Evolutionary conservation across 2,329 filamentous ascomycete genomes (phyloP).

Genomic region (Xylaria sp.): DNA sequence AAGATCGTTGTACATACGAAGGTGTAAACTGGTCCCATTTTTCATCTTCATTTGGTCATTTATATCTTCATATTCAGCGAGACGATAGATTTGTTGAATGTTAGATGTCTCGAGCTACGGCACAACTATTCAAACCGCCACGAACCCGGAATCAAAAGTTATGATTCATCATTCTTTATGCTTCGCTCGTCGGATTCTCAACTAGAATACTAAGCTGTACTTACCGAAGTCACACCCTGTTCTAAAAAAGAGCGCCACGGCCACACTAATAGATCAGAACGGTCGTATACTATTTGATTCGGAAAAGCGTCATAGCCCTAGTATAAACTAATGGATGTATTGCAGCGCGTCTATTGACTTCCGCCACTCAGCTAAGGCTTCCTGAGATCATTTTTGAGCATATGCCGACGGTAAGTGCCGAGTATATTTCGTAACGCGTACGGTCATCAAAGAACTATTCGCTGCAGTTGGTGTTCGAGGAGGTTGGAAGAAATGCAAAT

Average conservation of each 20-base stretch:
- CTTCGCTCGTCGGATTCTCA: neutral
- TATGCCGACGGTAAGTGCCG: constrained; percentile 39
- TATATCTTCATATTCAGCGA: constrained; percentile 1
- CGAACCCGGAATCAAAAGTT: neutral
- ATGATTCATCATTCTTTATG: neutral
- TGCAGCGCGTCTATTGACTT: constrained; percentile 14
- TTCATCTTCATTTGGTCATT: neutral
- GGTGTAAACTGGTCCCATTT: neutral
- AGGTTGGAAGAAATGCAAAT: constrained; percentile 29
- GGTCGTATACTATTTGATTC: constrained; percentile 21
- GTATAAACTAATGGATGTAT: constrained; percentile 20
- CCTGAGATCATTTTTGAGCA: constrained; percentile 9
- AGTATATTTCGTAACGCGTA: constrained; percentile 11
- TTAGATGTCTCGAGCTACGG: neutral
- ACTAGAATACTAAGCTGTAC: neutral
- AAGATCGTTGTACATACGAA: constrained; percentile 3
- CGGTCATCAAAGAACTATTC: constrained; percentile 8
- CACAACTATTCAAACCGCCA: neutral
- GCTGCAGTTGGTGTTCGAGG: constrained; percentile 6
- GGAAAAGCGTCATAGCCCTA: constrained; percentile 30
- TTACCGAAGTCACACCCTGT: constrained; percentile 22
- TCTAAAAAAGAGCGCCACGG: constrained; percentile 19
- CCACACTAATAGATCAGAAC: constrained; percentile 20
- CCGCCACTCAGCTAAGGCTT: constrained; percentile 7
- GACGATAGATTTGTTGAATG: neutral